Conservation (phyloP, 2,329 filamentous ascomycete genomes). For the Sporothrix phasma region DNA sequence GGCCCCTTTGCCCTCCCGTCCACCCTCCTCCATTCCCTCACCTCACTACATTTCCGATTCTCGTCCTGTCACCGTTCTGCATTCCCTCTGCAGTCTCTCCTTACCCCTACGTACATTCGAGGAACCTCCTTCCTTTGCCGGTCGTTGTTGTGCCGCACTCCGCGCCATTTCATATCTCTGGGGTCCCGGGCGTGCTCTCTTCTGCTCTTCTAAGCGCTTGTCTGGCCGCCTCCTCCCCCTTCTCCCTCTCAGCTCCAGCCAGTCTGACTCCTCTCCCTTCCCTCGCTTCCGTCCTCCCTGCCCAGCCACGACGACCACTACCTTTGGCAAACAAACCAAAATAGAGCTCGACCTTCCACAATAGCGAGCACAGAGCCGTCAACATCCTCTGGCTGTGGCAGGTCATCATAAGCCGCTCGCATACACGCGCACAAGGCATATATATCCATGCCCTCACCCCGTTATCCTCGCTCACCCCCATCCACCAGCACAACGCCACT, state of each 20-base stretch:
- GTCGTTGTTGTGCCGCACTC: neutral
- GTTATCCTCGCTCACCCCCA: neutral
- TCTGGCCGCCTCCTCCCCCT: neutral
- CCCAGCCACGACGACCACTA: constrained; percentile 15
- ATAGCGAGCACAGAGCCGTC: constrained; percentile 8
- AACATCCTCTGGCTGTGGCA: constrained; percentile 6
- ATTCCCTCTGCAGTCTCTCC: neutral
- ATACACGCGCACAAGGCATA: constrained; percentile 3
- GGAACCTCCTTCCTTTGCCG: neutral
- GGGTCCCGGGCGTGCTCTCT: neutral
- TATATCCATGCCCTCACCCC: neutral
- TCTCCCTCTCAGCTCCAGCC: neutral
- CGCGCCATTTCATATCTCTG: neutral
- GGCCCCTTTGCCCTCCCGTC: neutral
- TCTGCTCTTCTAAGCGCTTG: neutral
- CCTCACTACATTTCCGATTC: neutral
- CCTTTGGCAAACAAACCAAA: constrained; percentile 12
- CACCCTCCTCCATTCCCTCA: neutral
- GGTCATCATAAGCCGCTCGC: constrained; percentile 9
- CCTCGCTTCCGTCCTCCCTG: constrained; percentile 14
- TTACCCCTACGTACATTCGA: neutral
- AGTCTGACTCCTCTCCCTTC: constrained; percentile 3
- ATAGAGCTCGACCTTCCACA: constrained; percentile 14
- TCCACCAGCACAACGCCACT: constrained; percentile 1
- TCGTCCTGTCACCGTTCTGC: neutral